Percentiles rank a stretch among this genome's conserved stretches.
These are phyloP conservation scores for Aspergillus udagawae DNA, from an alignment of 2,329 filamentous ascomycete genomes.

Conservation along the genomic window DNA sequence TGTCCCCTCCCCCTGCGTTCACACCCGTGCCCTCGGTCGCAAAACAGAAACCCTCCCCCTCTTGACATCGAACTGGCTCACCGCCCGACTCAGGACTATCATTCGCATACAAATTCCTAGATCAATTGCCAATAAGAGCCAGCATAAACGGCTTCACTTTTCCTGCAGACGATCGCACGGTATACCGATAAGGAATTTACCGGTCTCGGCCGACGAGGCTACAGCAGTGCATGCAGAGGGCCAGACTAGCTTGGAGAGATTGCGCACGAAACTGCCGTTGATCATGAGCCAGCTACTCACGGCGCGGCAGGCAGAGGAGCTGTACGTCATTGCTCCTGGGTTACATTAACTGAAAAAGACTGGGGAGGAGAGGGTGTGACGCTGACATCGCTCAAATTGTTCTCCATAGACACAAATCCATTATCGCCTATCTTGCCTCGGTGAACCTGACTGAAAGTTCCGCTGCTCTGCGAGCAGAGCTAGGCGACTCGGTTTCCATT, in stretches of 20 bases:
- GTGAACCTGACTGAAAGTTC: conserved; percentile 67
- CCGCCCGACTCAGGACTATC: neutral
- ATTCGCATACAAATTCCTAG: neutral
- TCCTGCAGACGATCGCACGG: neutral
- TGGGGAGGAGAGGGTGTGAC: neutral
- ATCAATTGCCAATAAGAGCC: neutral
- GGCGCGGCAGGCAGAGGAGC: neutral
- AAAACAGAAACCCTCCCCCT: neutral
- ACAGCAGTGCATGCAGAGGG: neutral
- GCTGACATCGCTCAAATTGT: neutral
- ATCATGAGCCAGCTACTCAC: neutral
- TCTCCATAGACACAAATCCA: conserved; percentile 75
- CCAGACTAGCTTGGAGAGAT: neutral
- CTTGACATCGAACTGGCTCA: neutral
- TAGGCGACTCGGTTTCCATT: conserved; percentile 63
- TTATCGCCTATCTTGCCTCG: conserved; percentile 79
- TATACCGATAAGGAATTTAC: neutral
- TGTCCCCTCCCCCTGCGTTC: neutral
- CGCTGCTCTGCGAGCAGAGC: conserved; percentile 68
- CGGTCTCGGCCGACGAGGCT: neutral
- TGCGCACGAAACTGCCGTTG: neutral
- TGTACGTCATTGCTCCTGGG: neutral
- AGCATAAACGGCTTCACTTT: neutral
- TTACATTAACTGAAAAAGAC: neutral
- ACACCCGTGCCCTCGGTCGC: neutral